Base-by-base conservation (phyloP, 352 stramenopile species). In the Pythium rishiriense region DNA sequence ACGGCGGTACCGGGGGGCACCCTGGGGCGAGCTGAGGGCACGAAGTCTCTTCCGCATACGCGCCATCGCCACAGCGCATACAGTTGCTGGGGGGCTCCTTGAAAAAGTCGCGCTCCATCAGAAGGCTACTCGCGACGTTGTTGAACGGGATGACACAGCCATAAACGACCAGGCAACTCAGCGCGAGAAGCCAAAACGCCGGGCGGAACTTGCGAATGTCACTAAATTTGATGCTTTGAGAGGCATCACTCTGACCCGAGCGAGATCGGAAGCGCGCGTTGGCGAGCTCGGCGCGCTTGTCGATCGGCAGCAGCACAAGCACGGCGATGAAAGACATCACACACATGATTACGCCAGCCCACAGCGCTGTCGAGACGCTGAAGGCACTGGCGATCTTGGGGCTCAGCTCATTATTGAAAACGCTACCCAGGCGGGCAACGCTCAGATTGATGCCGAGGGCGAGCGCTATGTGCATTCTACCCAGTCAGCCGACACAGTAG, bases 91-190 rank as follows among this genome's bases (percentile, higher is more conserved):
- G 78, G 0, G 83, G 85, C 25, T 81, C 68, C 46, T 90, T 88
- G 70, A 90, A 93, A 46, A 91, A 97, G 60, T 97, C 88, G 24
- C 91, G 77, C 49, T 98, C 91, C 73, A 98, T 93, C 12, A 98
- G 68, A 37, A 98, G 77, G 56, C 87, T 96, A 62, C 82, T 94
- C 2, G 93, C 91, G 35, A 98, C 88, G 67, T 92, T 97, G 68
- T 98, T 98, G 64, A 98, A 98, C 25, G 94, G 93, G 21, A 98
- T 87, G 11, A 98, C 89, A 58, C 88, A 96, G 33, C 90, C 93
- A 55, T 98, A 98, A 14, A 98, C 83, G 2, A 98, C 85, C 47
- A 98, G 71, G 62, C 91, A 98, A 52, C 80, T 93, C n/a, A 98
- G 59, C 8, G 80, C 83, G 17, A 98, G 64, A 5, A 98, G 67